Conservation (phyloP, 257 asterid species). For the Solanum pinnatisectum region DNA sequence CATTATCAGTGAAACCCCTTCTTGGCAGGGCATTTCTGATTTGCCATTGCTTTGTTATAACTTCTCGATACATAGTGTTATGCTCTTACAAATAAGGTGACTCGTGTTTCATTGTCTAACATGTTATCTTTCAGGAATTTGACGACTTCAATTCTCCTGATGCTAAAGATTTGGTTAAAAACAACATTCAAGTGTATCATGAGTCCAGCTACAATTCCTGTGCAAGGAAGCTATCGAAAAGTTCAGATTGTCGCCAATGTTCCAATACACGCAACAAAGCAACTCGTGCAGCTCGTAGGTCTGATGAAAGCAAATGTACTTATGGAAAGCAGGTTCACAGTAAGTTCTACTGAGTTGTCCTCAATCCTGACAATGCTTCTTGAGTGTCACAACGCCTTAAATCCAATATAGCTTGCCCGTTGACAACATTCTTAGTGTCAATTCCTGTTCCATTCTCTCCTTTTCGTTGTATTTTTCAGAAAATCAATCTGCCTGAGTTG, state of each 20-base stretch:
- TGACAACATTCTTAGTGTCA: neutral
- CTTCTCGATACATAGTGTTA: neutral
- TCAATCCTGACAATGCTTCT: neutral
- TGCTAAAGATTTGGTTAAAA: conserved; percentile 16
- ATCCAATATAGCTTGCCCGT: neutral
- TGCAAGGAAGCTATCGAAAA: conserved; percentile 48
- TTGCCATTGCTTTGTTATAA: neutral
- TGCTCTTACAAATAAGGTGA: neutral
- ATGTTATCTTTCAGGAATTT: conserved; percentile 41
- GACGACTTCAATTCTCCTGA: conserved; percentile 33
- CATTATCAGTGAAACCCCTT: neutral
- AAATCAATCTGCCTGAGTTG: neutral
- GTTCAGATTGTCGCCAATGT: conserved; percentile 54
- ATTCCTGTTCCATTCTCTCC: neutral
- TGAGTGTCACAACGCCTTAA: neutral
- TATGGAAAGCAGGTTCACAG: conserved; percentile 32
- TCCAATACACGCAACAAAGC: conserved; percentile 24
- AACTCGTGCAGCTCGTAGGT: conserved; percentile 30
- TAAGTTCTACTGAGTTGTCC: conserved; percentile 21
- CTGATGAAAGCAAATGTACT: conserved; percentile 41
- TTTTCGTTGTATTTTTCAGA: neutral
- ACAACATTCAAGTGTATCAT: conserved; percentile 11
- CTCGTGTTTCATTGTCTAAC: neutral
- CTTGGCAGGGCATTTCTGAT: neutral
- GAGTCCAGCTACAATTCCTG: conserved; percentile 21